Percentiles rank a stretch among this genome's conserved stretches.
These are phyloP conservation scores for Leptomonas seymouri DNA, from an alignment of 208 protist genomes.

Conservation along the genomic window DNA sequence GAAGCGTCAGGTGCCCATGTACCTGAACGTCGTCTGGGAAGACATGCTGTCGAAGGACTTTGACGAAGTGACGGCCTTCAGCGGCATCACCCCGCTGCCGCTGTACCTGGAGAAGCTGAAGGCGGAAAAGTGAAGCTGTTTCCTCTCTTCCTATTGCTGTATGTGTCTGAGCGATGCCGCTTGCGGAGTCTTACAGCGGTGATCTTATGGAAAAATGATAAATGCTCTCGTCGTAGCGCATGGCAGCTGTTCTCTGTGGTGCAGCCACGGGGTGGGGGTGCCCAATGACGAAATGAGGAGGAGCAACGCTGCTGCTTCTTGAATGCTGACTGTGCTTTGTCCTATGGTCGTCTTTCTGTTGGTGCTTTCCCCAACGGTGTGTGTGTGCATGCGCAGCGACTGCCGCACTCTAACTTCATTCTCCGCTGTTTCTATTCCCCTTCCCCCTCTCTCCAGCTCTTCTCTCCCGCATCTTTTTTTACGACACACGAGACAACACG, in stretches of 20 bases:
- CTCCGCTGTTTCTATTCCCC: not conserved
- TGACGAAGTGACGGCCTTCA: constrained; percentile 49
- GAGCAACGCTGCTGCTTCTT: not conserved
- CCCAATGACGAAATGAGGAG: too few species aligned
- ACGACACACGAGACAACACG: too few species aligned
- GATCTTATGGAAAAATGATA: too few species aligned
- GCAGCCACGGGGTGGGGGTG: too few species aligned
- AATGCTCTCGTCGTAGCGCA: not conserved
- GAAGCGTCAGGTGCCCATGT: constrained; percentile 48
- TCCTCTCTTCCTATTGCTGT: not conserved
- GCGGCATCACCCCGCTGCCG: constrained; percentile 72
- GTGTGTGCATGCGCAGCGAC: too few species aligned
- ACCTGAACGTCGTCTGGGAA: constrained; percentile 81
- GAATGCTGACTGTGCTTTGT: not conserved
- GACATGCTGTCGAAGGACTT: constrained; percentile 61
- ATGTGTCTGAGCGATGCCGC: too few species aligned
- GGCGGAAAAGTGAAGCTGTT: not conserved
- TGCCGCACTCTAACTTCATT: too few species aligned
- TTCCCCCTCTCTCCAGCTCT: constrained; percentile 16
- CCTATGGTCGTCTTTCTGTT: not conserved
- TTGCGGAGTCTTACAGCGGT: too few species aligned
- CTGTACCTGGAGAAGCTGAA: constrained; percentile 40
- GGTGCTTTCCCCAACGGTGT: too few species aligned
- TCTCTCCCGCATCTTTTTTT: not conserved
- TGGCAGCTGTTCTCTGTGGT: too few species aligned